Conservation (phyloP, 768 basidiomycete species). For the Russula virescens region DNA sequence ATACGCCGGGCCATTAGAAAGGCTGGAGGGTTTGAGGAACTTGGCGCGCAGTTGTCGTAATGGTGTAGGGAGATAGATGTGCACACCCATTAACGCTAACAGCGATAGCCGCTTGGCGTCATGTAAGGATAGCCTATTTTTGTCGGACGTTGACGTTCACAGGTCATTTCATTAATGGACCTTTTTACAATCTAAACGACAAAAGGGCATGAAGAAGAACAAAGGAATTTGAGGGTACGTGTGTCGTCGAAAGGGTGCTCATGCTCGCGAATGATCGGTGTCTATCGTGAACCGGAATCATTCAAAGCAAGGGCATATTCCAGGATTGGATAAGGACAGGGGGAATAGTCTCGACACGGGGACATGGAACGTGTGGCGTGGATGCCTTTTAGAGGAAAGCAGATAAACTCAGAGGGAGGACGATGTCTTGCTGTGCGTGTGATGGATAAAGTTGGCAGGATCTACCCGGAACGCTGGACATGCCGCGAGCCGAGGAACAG, state of each 20-base stretch:
- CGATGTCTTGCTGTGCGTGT: not conserved
- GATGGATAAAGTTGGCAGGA: conserved; percentile 15
- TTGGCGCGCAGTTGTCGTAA: conserved; percentile 21
- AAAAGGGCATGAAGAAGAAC: not conserved
- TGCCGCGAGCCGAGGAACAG: conserved; percentile 20
- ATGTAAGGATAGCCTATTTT: conserved; percentile 23
- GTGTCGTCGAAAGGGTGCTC: conserved; percentile 1
- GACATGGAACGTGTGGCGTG: conserved; percentile 5
- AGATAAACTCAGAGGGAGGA: not conserved
- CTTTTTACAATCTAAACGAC: conserved; percentile 10
- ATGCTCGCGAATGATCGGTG: not conserved
- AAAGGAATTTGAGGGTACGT: conserved; percentile 13
- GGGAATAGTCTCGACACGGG: conserved; percentile 8
- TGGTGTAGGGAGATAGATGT: not conserved
- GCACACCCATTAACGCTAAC: conserved; percentile 8
- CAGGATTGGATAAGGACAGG: conserved; percentile 4
- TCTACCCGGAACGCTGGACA: not conserved
- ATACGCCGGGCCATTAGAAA: conserved; percentile 56
- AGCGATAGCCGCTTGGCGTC: conserved; percentile 5
- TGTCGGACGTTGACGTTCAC: conserved; percentile 2
- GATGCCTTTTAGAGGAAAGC: conserved; percentile 2
- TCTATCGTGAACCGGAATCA: conserved; percentile 3
- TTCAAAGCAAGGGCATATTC: conserved; percentile 12
- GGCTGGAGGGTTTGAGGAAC: conserved; percentile 41
- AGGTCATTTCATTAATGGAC: not conserved